Evolutionary conservation across 306 rosid genomes (phyloP), one percentile per base, ranked within the genome.

Genomic region (Rosa lucieae): DNA sequence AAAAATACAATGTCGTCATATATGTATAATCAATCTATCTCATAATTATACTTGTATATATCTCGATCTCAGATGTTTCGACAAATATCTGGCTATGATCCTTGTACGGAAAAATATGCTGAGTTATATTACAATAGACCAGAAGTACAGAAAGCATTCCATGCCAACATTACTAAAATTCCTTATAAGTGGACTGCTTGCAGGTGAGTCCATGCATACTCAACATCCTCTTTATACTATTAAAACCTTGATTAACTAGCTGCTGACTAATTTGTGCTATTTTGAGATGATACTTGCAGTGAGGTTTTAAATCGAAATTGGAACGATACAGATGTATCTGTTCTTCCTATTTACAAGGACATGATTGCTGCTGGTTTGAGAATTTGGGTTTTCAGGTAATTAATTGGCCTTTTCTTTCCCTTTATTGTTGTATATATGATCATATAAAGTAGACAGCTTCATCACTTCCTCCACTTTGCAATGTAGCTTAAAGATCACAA

Each of bases 111-210:
- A 49, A 92, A 93, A 82, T 87, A 93, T 85, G 99, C 99, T 70
- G 99, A 95, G 81, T 77, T 86, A 53, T 95, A 92, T 82, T 95
- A 91, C 87, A 95, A 95, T 21, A 89, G 96, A 70, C 87, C 90
- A 5, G 98, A 95, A 76, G 99, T 95, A 69, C 99, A 95, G 84
- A 89, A 84, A 81, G 99, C 99, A 21, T 88, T 95, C 21, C 98
- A 95, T 86, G 99, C 99, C 37, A 95, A 95, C 85, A 69, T 67
- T 47, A 95, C 99, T 0, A 78, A 77, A 37, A 95, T 95, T 83
- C 82, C 98, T 40, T 95, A 95, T 51, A 95, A 76, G 72, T 95
- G 99, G 99, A 95, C 99, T 66, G 94, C 99, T 82, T 95, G 99
- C 91, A 93, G 90, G 99, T 93, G 44, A 78, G 81, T 68, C 59